These are phyloP conservation scores for Darksidea phi DNA, from an alignment of 495 filamentous ascomycete species.

Conservation along the genomic window DNA sequence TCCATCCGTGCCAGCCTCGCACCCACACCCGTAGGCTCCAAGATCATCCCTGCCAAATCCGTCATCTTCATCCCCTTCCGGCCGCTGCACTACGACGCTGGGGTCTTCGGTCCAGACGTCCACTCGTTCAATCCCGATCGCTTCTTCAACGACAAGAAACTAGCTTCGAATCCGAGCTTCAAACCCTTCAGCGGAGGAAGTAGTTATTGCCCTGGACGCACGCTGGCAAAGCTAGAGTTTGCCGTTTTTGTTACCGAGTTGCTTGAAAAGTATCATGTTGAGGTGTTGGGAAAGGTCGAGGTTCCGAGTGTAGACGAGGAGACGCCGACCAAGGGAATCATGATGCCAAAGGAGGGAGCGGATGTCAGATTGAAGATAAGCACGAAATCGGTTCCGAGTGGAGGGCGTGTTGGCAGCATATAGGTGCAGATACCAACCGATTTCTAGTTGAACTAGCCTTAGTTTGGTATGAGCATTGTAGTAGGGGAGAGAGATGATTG, in stretches of 20 bases:
- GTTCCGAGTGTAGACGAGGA: slow-evolving; percentile 24
- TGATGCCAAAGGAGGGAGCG: slow-evolving; percentile 9
- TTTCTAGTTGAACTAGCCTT: no score
- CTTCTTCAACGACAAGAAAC: slow-evolving; percentile 10
- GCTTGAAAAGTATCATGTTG: slow-evolving; percentile 13
- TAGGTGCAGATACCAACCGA: no score
- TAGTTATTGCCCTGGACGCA: slow-evolving; percentile 4
- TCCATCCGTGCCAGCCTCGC: not conserved
- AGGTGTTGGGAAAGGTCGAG: slow-evolving; percentile 4
- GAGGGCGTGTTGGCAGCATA: no score
- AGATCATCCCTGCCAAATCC: not conserved
- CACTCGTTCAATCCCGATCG: slow-evolving; percentile 8
- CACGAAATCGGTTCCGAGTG: no score
- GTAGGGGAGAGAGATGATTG: no score
- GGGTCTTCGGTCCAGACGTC: slow-evolving; percentile 10
- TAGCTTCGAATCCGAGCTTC: slow-evolving; percentile 1
- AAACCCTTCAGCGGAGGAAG: slow-evolving; percentile 19
- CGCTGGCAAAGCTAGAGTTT: slow-evolving; percentile 3
- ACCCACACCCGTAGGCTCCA: not conserved
- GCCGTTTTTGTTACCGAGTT: not conserved
- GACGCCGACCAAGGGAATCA: slow-evolving; percentile 21
- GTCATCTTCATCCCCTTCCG: slow-evolving; percentile 10
- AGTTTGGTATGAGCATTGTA: no score
- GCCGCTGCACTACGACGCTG: slow-evolving; percentile 3
- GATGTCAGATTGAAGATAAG: not conserved